Base-by-base conservation (phyloP, 2,329 filamentous ascomycete species). In the Phoma sp. region DNA sequence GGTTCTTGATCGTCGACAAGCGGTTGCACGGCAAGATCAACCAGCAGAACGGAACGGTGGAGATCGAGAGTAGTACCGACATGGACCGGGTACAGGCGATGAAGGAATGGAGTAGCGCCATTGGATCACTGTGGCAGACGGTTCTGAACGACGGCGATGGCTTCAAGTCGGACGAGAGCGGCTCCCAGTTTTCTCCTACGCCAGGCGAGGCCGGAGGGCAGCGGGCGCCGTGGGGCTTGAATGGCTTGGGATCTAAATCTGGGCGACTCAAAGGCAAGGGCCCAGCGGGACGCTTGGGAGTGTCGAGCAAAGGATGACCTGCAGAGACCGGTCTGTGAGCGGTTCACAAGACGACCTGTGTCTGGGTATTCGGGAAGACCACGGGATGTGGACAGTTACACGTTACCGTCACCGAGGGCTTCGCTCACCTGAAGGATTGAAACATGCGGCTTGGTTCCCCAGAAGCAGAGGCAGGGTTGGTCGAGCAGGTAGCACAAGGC, bases 1-100 rank as follows among this genome's bases (percentile, higher is more conserved):
- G 92, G 43, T 96, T 93, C 77, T 82, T 98, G 48, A 98, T 99
- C 61, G 85, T 97, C 58, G 92, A 96, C 73, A 88, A 90, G 69
- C 91, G 92, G 74, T 87, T 99, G 63, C 83, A 87, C 45, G 95
- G 92, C 59, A 90, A 89, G 75, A 94, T 99, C 70, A 90, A 99
- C 77, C 91, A 98, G 78, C 87, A 92, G 76, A 84, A 85, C 55
- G 92, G 94, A 41, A 90, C 88, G 0, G 87, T 99, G 21, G 87
- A 92, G 76, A 91, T 97, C 57, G 86, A 88, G 57, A 89, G 87
- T 54, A 81, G 83, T 50, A 87, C 84, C 40, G 92, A 96, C 76
- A 83, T 84, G 40, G 88, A 90, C 71, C 89, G 92, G 59, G 82
- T 92, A 58, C 80, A 83, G 52, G 89, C 92, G 31, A 83, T 98